These are phyloP conservation scores for Fusarium sp. DNA, from an alignment of 2,329 filamentous ascomycete genomes.

Conservation along the genomic window DNA sequence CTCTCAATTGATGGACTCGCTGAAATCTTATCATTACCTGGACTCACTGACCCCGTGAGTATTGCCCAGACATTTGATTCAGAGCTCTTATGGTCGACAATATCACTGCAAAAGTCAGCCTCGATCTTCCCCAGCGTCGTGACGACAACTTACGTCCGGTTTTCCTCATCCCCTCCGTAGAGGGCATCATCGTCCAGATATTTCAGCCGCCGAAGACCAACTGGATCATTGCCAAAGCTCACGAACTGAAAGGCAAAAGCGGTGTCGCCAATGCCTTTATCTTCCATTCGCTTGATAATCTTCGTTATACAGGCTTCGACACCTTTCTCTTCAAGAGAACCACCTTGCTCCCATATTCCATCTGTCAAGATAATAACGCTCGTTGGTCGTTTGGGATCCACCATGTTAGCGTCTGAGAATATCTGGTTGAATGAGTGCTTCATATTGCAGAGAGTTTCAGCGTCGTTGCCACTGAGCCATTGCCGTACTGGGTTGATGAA, in stretches of 20 bases:
- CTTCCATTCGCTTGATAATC: not conserved
- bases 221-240: constrained; percentile 16
- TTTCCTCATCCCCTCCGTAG: not conserved
- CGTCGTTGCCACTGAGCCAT: not conserved
- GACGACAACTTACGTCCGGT: not conserved
- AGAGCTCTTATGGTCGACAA: constrained; percentile 21
- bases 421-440: not conserved
- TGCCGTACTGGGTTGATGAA: not conserved
- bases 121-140: rapidly evolving
- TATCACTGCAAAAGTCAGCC: not conserved
- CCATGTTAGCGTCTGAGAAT: not conserved
- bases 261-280: not conserved
- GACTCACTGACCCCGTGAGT: constrained; percentile 2
- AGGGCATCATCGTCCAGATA: constrained; percentile 17
- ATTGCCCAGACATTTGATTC: constrained; percentile 9
- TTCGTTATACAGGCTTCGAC: not conserved
- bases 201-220: not conserved
- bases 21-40: not conserved
- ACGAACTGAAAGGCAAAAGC: constrained; percentile 21
- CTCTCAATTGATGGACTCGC: not conserved
- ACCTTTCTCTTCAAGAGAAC: not conserved
- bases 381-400: not conserved
- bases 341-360: not conserved
- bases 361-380: constrained; percentile 25
- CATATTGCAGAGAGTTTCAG: constrained; percentile 13